Percentiles rank a stretch among this genome's conserved stretches.
These are phyloP conservation scores for Erysiphe pulchra DNA, from an alignment of 2,329 filamentous ascomycete genomes.

Conservation along the genomic window DNA sequence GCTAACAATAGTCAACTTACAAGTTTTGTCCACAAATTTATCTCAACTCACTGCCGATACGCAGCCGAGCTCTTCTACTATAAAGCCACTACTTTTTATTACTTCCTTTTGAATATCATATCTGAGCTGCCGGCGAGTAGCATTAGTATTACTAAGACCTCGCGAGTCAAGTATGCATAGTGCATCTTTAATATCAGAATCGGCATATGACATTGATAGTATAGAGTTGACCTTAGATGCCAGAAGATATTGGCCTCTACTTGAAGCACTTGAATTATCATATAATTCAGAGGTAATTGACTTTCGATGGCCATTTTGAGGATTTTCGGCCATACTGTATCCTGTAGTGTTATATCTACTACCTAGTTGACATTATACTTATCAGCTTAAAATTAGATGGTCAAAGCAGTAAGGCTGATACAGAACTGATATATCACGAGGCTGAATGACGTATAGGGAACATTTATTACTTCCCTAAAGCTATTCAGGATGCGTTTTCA, in stretches of 20 bases:
- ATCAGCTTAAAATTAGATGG: too few species aligned
- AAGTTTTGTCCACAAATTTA: constrained; percentile 8
- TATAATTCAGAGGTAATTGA: neutral
- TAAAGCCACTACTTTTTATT: constrained; percentile 72
- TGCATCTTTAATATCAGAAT: constrained; percentile 73
- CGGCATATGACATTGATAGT: constrained; percentile 76
- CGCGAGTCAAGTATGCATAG: constrained; percentile 53
- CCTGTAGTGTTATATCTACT: neutral
- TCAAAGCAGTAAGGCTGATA: neutral
- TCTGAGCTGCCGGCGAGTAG: constrained; percentile 53
- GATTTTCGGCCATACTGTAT: neutral
- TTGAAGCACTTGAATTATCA: neutral
- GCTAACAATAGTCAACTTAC: constrained; percentile 21
- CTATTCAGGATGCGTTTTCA: too few species aligned
- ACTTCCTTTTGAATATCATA: constrained; percentile 76
- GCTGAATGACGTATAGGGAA: neutral
- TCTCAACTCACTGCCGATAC: constrained; percentile 47
- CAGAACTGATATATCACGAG: neutral
- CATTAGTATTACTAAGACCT: constrained; percentile 44
- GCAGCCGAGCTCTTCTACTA: constrained; percentile 66
- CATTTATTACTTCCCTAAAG: too few species aligned
- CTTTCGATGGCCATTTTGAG: neutral
- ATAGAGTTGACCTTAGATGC: constrained; percentile 63
- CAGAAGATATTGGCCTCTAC: constrained; percentile 20
- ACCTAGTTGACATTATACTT: too few species aligned